A percentile compares a stretch with the other conserved stretches of the same genome.
phyloP scores from a whole-genome alignment of 2,329 filamentous ascomycete species.

The Seiridium cupressi region DNA sequence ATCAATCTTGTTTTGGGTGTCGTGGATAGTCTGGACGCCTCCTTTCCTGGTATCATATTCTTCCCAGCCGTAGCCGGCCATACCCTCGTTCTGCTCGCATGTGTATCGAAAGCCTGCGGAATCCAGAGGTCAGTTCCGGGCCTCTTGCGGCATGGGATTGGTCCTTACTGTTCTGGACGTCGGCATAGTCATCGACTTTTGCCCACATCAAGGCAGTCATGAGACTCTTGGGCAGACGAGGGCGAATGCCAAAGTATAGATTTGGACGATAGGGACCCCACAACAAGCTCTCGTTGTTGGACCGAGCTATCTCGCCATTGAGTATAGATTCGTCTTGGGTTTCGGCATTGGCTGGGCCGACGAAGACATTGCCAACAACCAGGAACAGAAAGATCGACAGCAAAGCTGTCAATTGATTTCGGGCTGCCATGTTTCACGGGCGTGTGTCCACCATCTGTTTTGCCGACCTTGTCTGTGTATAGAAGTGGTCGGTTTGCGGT shows the following conservation, averaged over 20 bases:
- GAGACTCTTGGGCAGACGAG: conserved; percentile 77
- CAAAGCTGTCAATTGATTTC: conserved; percentile 27
- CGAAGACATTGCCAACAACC: conserved; percentile 11
- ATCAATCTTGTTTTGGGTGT: conserved; percentile 83
- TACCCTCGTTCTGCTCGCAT: conserved; percentile 91
- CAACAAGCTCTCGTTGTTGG: conserved; percentile 80
- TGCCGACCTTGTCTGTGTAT: not conserved
- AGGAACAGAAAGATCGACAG: conserved; percentile 25
- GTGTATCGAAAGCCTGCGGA: conserved; percentile 79
- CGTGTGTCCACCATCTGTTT: not conserved
- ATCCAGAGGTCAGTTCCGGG: conserved; percentile 8
- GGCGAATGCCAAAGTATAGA: conserved; percentile 87
- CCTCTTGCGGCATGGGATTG: not conserved
- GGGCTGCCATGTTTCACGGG: conserved; percentile 20
- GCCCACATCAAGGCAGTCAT: conserved; percentile 86
- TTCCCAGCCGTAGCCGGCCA: conserved; percentile 97
- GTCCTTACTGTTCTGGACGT: conserved; percentile 71
- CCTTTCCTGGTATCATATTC: conserved; percentile 89
- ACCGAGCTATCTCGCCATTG: conserved; percentile 46
- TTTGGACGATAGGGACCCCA: conserved; percentile 97
- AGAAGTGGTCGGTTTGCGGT: not conserved
- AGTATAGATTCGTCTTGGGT: conserved; percentile 35
- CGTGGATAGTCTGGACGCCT: conserved; percentile 86
- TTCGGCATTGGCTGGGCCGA: conserved; percentile 11
- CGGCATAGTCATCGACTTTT: conserved; percentile 74